Percentiles rank a stretch among this genome's conserved stretches.
Evolutionary conservation across 345 rosid genomes (phyloP).

Genomic region (Gossypium turneri): DNA sequence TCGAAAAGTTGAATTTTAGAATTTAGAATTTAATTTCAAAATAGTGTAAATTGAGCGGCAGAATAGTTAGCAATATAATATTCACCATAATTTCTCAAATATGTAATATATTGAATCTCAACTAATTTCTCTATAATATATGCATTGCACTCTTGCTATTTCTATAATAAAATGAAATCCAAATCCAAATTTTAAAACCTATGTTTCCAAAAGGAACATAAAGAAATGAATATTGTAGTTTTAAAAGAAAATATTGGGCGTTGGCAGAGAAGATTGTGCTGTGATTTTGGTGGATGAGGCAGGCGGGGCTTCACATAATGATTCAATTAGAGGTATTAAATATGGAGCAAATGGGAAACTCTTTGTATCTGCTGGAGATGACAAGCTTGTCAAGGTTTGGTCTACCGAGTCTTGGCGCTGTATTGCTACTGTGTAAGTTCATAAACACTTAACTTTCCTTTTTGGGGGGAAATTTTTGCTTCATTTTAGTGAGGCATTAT

Average conservation of each 20-base stretch:
- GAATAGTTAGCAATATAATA: too few species aligned
- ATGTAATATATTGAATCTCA: too few species aligned
- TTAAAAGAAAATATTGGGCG: not conserved
- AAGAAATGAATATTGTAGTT: not conserved
- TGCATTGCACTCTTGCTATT: too few species aligned
- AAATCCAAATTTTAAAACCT: too few species aligned
- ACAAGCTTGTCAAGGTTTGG: conserved; percentile 90
- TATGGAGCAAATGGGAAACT: conserved; percentile 66
- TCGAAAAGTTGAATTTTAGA: too few species aligned
- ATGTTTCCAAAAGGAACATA: too few species aligned
- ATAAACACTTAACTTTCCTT: not conserved
- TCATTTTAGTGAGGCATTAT: not conserved
- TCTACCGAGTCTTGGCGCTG: conserved; percentile 74
- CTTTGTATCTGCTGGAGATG: conserved; percentile 87
- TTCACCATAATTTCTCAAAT: too few species aligned
- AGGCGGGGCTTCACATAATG: conserved; percentile 46
- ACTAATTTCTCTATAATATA: too few species aligned
- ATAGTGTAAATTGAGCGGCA: too few species aligned
- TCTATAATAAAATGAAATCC: too few species aligned
- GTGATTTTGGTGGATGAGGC: conserved; percentile 63
- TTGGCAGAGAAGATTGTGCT: conserved; percentile 44
- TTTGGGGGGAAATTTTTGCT: not conserved
- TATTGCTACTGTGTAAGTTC: conserved; percentile 58
- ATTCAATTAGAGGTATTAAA: conserved; percentile 79
- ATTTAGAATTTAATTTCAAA: too few species aligned